phyloP scores from a whole-genome alignment of 768 basidiomycete genomes.

The Amylocystis lapponica region DNA sequence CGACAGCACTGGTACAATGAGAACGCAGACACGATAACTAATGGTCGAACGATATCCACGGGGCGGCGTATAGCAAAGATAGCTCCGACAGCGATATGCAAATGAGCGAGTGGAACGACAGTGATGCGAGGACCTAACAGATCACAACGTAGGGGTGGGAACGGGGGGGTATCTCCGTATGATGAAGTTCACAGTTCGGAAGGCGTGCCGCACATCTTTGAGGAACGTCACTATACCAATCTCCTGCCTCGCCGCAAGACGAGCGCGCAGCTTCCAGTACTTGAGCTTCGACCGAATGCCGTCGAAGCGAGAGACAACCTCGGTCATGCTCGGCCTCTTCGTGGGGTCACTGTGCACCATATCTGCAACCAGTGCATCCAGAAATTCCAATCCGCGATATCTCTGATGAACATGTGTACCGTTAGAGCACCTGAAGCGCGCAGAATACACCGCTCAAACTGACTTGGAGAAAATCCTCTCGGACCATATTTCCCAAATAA shows the following conservation, averaged over 20 bases:
- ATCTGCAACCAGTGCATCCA: slow-evolving; percentile 19
- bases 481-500: slow-evolving; percentile 15
- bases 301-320: background rate
- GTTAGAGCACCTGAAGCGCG: too few species aligned
- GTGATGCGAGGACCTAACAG: too few species aligned
- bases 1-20: too few species aligned
- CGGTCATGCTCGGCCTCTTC: background rate
- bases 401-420: slow-evolving; percentile 7
- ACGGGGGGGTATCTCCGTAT: background rate
- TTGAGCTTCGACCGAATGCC: background rate
- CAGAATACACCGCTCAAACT: too few species aligned
- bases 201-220: background rate
- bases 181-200: background rate
- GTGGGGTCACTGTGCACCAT: background rate
- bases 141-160: background rate
- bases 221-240: background rate
- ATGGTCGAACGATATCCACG: too few species aligned
- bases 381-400: slow-evolving; percentile 25
- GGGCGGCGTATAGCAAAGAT: too few species aligned
- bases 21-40: too few species aligned
- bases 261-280: background rate
- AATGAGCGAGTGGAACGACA: too few species aligned
- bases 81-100: too few species aligned
- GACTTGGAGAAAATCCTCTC: slow-evolving; percentile 8
- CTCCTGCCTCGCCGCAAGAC: background rate